Percentiles rank a stretch among this genome's conserved stretches.
phyloP scores from a whole-genome alignment of 768 basidiomycete species.

The Leccinellum rugosiceps region DNA sequence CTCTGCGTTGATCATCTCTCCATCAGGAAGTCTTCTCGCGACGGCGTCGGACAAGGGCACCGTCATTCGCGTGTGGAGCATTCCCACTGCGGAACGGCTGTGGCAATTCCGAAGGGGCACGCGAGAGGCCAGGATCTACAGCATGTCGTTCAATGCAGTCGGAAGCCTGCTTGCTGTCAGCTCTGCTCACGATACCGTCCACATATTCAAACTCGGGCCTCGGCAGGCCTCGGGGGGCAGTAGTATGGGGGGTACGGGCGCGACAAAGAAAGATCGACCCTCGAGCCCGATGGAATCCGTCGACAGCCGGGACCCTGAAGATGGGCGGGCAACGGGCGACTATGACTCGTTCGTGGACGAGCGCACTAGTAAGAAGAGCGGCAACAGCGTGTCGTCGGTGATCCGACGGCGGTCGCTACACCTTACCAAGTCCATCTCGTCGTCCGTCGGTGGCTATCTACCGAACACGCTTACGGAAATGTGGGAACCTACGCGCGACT shows the following conservation, averaged over 20 bases:
- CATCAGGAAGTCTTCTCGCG: slow-evolving; percentile 84
- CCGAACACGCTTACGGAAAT: slow-evolving; percentile 90
- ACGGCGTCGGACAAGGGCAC: slow-evolving; percentile 95
- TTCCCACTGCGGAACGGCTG: slow-evolving; percentile 89
- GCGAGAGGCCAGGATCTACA: slow-evolving; percentile 80
- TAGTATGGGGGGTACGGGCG: background rate
- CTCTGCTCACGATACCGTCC: slow-evolving; percentile 91
- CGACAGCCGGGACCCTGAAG: slow-evolving; percentile 59
- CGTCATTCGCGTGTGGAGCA: slow-evolving; percentile 90
- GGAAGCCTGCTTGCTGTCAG: slow-evolving; percentile 85
- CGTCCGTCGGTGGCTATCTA: slow-evolving; percentile 80
- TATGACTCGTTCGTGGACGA: slow-evolving; percentile 83
- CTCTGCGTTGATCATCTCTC: slow-evolving; percentile 82
- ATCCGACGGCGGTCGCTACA: slow-evolving; percentile 71
- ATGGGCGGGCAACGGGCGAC: slow-evolving; percentile 55
- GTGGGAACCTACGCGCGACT: slow-evolving; percentile 96
- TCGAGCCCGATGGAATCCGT: slow-evolving; percentile 64
- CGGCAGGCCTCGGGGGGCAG: slow-evolving; percentile 24
- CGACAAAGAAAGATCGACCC: slow-evolving; percentile 32
- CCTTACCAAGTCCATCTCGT: slow-evolving; percentile 68
- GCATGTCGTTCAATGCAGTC: slow-evolving; percentile 80
- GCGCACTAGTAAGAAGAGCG: slow-evolving; percentile 50
- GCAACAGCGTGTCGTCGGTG: slow-evolving; percentile 53
- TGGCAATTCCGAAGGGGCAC: slow-evolving; percentile 95
- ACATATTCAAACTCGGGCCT: slow-evolving; percentile 86